phyloP scores from a whole-genome alignment of 371 early-diverging fungal species.

The Mucor plumbeus region DNA sequence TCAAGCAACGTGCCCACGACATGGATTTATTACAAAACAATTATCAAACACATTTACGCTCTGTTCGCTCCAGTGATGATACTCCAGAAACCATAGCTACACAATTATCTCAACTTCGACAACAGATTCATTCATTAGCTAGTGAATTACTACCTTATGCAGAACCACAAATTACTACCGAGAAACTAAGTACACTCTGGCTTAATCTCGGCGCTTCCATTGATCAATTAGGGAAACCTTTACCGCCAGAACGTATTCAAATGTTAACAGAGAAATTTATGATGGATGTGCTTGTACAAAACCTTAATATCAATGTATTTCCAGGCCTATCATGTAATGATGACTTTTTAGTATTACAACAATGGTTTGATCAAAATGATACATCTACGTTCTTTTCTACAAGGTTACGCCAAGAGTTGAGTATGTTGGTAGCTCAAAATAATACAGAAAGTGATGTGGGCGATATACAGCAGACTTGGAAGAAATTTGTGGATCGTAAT shows the following conservation, averaged over 20 bases:
- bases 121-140: conserved; percentile 34
- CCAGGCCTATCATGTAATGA: conserved; percentile 34
- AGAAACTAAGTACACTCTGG: conserved; percentile 45
- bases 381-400: conserved; percentile 25
- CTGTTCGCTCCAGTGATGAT: conserved; percentile 48
- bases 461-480: conserved; percentile 20
- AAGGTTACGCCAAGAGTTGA: conserved; percentile 47
- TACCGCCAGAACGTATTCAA: conserved; percentile 27
- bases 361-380: conserved; percentile 34
- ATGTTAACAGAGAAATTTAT: conserved; percentile 58
- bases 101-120: conserved; percentile 28
- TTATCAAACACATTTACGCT: conserved; percentile 37
- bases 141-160: conserved; percentile 30
- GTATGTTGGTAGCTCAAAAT: conserved; percentile 28
- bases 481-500: conserved; percentile 24
- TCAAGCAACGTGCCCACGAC: conserved; percentile 27
- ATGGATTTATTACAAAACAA: conserved; percentile 32
- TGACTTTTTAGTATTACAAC: conserved; percentile 21
- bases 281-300: conserved; percentile 56
- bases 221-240: conserved; percentile 37
- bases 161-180: conserved; percentile 29
- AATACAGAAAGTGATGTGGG: not conserved
- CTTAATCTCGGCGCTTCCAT: conserved; percentile 43
- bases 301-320: conserved; percentile 38
- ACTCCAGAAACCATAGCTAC: conserved; percentile 30